A percentile compares a stretch with the other conserved stretches of the same genome.
Evolutionary conservation across 495 filamentous ascomycete genomes (phyloP).

Genomic region (Penicillium roqueforti): DNA sequence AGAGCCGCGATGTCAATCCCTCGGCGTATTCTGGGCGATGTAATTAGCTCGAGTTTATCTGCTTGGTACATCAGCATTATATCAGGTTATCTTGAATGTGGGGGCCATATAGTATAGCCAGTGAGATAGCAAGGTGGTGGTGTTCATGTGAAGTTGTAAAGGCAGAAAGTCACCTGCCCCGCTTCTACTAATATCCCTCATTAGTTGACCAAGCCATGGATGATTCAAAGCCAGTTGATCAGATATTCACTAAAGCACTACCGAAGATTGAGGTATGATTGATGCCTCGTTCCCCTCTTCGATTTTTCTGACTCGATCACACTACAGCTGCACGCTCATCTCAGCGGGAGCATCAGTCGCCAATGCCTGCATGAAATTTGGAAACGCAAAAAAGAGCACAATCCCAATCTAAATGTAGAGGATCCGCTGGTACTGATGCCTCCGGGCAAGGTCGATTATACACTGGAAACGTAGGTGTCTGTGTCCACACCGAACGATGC

Average conservation of each 20-base stretch:
- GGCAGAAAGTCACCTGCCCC: too few relatives aligned
- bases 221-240: conserved; percentile 26
- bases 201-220: conserved; percentile 17
- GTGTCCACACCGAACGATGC: background rate
- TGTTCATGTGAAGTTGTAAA: too few relatives aligned
- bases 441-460: conserved; percentile 61
- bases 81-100: too few relatives aligned
- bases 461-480: conserved; percentile 59
- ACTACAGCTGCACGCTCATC: conserved; percentile 73
- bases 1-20: too few relatives aligned
- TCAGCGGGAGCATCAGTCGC: conserved; percentile 75
- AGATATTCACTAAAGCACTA: conserved; percentile 30
- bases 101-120: too few relatives aligned
- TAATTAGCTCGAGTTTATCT: too few relatives aligned
- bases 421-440: conserved; percentile 71
- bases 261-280: conserved; percentile 41
- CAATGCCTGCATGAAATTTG: conserved; percentile 75
- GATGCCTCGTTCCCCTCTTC: too few relatives aligned
- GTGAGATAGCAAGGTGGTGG: too few relatives aligned
- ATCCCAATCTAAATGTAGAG: conserved; percentile 50
- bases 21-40: too few relatives aligned
- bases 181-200: too few relatives aligned
- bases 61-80: too few relatives aligned
- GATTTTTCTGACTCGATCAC: background rate
- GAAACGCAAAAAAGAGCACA: conserved; percentile 48